Evolutionary conservation across 2,329 filamentous ascomycete species (phyloP).

Genomic region (Didymella segeticola): DNA sequence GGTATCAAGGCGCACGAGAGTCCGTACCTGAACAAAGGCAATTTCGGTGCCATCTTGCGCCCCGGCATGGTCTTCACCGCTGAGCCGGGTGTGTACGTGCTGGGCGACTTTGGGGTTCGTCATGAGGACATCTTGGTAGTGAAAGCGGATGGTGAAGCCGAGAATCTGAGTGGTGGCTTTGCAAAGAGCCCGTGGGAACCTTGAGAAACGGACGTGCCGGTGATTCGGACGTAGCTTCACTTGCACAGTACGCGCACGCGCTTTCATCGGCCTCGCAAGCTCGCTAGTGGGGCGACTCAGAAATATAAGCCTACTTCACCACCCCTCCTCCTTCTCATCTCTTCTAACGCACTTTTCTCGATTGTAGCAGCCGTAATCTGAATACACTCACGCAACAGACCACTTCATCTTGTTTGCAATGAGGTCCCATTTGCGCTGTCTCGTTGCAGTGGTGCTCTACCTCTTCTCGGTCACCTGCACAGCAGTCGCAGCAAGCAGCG

Average conservation of each 20-base stretch:
- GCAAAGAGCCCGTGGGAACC: slow-evolving; percentile 63
- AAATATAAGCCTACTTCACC: background rate
- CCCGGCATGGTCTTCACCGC: slow-evolving; percentile 69
- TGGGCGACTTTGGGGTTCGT: slow-evolving; percentile 65
- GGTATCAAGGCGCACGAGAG: slow-evolving; percentile 72
- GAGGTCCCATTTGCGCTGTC: background rate
- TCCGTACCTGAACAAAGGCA: slow-evolving; percentile 70
- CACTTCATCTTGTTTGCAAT: background rate
- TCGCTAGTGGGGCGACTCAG: background rate
- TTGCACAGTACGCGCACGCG: background rate
- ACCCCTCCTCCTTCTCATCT: background rate
- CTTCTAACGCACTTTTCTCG: background rate
- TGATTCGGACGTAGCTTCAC: background rate
- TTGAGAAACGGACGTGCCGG: slow-evolving; percentile 1
- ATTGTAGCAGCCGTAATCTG: too few relatives aligned
- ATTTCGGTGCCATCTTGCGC: slow-evolving; percentile 55
- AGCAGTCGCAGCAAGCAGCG: background rate
- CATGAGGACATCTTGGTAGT: slow-evolving; percentile 69
- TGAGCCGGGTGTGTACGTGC: slow-evolving; percentile 69
- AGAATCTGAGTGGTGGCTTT: slow-evolving; percentile 62
- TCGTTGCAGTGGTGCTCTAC: background rate
- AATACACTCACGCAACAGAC: background rate
- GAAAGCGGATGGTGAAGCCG: slow-evolving; percentile 59
- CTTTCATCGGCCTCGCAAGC: background rate
- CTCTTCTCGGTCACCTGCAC: background rate